Evolutionary conservation across 2,329 filamentous ascomycete genomes (phyloP).

Genomic region (Botrytis fabae): DNA sequence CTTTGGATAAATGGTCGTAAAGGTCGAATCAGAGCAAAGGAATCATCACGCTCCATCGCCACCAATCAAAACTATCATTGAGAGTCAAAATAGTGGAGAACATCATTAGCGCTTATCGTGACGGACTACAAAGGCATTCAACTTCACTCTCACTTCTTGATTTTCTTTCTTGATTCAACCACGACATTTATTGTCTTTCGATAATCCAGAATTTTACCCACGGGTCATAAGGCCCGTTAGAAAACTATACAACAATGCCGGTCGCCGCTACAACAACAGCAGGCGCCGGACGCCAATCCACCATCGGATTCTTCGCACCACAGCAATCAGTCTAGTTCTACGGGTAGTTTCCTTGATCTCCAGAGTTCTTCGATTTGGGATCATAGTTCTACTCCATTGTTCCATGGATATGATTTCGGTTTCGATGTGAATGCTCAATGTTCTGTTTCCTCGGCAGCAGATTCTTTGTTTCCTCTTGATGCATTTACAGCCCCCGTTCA

Average conservation of each 20-base stretch:
- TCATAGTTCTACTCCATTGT: conserved; percentile 4
- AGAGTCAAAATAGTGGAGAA: neutral
- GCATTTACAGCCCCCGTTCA: conserved; percentile 5
- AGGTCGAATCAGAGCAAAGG: neutral
- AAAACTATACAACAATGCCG: conserved; percentile 32
- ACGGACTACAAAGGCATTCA: conserved; percentile 7
- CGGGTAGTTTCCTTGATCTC: conserved; percentile 13
- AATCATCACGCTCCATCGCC: neutral
- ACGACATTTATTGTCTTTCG: conserved; percentile 2
- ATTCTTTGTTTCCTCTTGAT: conserved; percentile 4
- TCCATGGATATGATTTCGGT: conserved; percentile 21
- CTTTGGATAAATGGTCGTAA: neutral
- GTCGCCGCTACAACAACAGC: conserved; percentile 23
- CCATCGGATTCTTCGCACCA: conserved; percentile 26
- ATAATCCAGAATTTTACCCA: conserved; percentile 12
- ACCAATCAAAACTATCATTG: neutral
- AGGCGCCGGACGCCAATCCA: conserved; percentile 13
- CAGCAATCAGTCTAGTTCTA: conserved; percentile 16
- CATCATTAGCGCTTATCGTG: neutral
- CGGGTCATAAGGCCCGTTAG: conserved; percentile 34
- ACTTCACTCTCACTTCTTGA: neutral
- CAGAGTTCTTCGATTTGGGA: conserved; percentile 1
- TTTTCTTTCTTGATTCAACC: neutral
- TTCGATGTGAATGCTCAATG: conserved; percentile 6
- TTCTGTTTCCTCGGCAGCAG: neutral